Evolutionary conservation across 2,329 filamentous ascomycete genomes (phyloP).

Genomic region (Penicillium sp.): DNA sequence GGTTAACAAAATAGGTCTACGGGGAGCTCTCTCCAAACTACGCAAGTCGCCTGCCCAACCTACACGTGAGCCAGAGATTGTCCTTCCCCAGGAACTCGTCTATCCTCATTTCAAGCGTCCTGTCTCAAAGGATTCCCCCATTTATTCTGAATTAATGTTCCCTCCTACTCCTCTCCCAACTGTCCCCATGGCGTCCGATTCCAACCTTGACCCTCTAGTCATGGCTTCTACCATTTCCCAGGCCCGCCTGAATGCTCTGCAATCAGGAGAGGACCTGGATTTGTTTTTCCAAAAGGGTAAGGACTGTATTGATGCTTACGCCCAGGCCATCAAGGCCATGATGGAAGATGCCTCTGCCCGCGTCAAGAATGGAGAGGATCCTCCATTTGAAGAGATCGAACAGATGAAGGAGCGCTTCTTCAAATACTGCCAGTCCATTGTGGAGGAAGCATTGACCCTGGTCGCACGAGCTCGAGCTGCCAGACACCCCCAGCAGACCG

Average conservation of each 20-base stretch:
- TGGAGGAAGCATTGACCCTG: background rate
- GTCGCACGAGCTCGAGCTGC: background rate
- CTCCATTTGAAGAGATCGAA: constrained; percentile 3
- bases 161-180: constrained; percentile 9
- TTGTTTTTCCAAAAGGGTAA: background rate
- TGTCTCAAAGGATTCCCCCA: background rate
- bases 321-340: constrained; percentile 2
- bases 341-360: constrained; percentile 2
- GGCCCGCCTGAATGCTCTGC: background rate
- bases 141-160: background rate
- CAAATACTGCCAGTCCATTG: constrained; percentile 14
- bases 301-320: constrained; percentile 2
- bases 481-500: background rate
- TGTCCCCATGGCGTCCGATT: constrained; percentile 12
- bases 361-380: background rate
- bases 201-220: background rate
- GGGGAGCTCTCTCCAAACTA: background rate
- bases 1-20: background rate
- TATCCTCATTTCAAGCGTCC: background rate
- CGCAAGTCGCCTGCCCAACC: background rate
- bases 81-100: background rate
- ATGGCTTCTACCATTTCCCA: background rate
- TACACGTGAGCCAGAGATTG: background rate
- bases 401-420: constrained; percentile 20
- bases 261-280: background rate